These are phyloP conservation scores for Xenosphaeropsis pyriputrescens DNA, from an alignment of 2,329 filamentous ascomycete species.

Conservation along the genomic window DNA sequence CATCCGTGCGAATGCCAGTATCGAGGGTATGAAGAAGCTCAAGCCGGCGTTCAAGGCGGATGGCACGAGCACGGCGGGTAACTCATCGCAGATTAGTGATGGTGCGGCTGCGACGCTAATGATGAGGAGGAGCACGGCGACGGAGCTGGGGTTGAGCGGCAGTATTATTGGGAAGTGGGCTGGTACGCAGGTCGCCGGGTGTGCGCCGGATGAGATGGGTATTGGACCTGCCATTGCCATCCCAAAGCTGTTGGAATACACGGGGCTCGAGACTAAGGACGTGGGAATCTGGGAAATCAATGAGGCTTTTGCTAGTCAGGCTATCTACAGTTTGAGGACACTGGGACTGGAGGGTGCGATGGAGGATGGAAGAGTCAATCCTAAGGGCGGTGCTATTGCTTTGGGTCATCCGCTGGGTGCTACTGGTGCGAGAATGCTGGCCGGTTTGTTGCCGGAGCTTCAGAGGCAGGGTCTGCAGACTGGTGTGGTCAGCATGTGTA, in stretches of 20 bases:
- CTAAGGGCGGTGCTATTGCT: conserved; percentile 88
- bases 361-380: conserved; percentile 63
- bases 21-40: conserved; percentile 61
- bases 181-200: conserved; percentile 60
- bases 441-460: conserved; percentile 51
- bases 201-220: conserved; percentile 85
- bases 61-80: conserved; percentile 73
- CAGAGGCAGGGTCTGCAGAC: conserved; percentile 53
- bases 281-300: conserved; percentile 89
- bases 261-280: conserved; percentile 52
- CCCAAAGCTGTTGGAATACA: conserved; percentile 59
- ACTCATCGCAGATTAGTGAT: conserved; percentile 75
- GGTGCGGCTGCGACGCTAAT: conserved; percentile 73
- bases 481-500: conserved; percentile 84
- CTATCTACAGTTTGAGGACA: conserved; percentile 55
- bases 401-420: conserved; percentile 83
- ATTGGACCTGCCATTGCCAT: conserved; percentile 79
- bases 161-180: conserved; percentile 75
- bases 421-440: conserved; percentile 67
- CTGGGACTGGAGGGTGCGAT: conserved; percentile 49
- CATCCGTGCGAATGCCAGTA: conserved; percentile 51
- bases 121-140: conserved; percentile 72
- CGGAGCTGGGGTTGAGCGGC: conserved; percentile 51
- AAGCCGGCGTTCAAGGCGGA: conserved; percentile 73
- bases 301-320: conserved; percentile 59